phyloP scores from a whole-genome alignment of 305 asterid species.

The Withania somnifera region DNA sequence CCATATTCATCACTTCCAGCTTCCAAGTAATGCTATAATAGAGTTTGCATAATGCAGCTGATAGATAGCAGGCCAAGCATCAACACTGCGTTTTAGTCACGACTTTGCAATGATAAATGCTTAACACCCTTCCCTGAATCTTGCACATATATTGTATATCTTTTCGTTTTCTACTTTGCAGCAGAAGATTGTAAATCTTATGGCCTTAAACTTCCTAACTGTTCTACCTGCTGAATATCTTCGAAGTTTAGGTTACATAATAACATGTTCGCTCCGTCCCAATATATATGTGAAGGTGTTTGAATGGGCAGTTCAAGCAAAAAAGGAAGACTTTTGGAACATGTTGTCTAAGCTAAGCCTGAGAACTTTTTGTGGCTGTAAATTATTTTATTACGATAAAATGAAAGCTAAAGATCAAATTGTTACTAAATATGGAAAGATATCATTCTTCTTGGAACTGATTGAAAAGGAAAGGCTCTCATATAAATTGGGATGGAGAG shows the following conservation, averaged over 20 bases:
- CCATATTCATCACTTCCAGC: not conserved
- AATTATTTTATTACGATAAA: too few species aligned
- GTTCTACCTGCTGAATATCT: not conserved
- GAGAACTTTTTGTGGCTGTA: too few species aligned
- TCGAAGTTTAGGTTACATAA: not conserved
- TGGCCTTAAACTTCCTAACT: not conserved
- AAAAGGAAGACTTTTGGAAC: too few species aligned
- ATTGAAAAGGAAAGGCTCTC: too few species aligned
- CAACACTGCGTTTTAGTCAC: not conserved
- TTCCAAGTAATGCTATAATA: not conserved
- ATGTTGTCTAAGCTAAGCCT: too few species aligned
- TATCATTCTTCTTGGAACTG: too few species aligned
- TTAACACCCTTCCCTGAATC: not conserved
- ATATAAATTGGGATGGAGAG: too few species aligned
- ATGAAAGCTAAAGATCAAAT: too few species aligned
- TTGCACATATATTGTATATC: not conserved
- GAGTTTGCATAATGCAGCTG: not conserved
- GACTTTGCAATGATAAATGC: not conserved
- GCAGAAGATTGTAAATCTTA: not conserved
- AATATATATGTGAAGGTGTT: too few species aligned
- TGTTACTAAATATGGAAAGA: too few species aligned
- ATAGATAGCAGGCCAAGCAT: not conserved
- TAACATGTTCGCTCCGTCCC: too few species aligned
- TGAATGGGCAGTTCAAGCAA: too few species aligned
- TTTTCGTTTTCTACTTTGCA: not conserved